Evolutionary conservation across 148 eudicot species (phyloP).

Genomic region (Fagopyrum esculentum): DNA sequence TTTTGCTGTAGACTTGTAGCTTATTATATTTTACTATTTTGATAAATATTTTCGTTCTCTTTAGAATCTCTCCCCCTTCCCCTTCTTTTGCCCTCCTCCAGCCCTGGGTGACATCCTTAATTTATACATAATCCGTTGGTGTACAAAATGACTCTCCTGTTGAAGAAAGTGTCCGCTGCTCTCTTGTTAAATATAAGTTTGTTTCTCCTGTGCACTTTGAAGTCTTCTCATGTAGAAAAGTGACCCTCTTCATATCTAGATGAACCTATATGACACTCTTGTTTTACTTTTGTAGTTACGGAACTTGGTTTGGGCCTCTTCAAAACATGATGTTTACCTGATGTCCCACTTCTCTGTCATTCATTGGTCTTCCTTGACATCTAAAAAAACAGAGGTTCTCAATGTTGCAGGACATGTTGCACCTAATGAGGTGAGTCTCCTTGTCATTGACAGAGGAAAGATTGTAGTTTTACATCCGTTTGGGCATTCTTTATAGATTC

Average conservation of each 20-base stretch:
- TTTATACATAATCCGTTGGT: background rate
- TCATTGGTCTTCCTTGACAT: constrained; percentile 48
- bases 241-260: background rate
- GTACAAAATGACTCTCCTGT: background rate
- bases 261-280: constrained; percentile 2
- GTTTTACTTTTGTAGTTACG: constrained; percentile 49
- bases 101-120: background rate
- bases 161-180: background rate
- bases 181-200: background rate
- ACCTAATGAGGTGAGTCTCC: constrained; percentile 56
- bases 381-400: constrained; percentile 64
- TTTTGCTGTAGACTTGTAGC: background rate
- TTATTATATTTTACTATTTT: too few species aligned
- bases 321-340: constrained; percentile 84
- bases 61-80: too few species aligned
- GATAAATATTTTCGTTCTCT: too few species aligned
- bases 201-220: background rate
- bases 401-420: constrained; percentile 81
- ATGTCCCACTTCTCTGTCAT: constrained; percentile 58
- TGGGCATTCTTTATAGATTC: background rate
- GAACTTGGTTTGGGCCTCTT: constrained; percentile 93
- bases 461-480: background rate
- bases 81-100: too few species aligned
- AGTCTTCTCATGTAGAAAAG: background rate
- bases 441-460: background rate